Percentiles rank a stretch among this genome's conserved stretches.
Conservation (phyloP, 1,139 yeast species). For the Candida frijolesensis region DNA sequence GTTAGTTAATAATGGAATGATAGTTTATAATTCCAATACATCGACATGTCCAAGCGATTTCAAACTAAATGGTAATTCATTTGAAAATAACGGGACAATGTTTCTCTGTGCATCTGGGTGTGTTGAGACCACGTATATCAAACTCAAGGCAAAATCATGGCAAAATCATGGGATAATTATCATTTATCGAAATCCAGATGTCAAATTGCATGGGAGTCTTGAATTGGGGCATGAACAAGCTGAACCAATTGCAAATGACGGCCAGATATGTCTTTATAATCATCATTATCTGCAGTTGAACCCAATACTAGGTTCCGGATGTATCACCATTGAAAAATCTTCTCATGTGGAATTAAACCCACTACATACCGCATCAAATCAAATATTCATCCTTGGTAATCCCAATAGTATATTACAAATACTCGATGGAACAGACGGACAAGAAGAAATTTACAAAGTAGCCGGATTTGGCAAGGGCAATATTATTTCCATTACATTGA, state of each 20-base stretch:
- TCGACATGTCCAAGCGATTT: background rate
- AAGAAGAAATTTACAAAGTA: background rate
- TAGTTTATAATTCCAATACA: background rate
- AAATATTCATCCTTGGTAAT: background rate
- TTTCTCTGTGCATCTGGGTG: background rate
- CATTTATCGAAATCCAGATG: background rate
- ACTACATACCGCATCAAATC: background rate
- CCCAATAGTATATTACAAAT: background rate
- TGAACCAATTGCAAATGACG: background rate
- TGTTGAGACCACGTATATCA: background rate
- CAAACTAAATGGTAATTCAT: background rate
- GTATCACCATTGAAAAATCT: background rate
- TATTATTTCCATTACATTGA: background rate
- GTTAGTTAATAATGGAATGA: background rate
- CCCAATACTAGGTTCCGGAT: background rate
- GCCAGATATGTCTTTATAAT: slow-evolving; percentile 1
- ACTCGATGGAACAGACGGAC: background rate
- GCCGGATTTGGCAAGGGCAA: slow-evolving; percentile 1
- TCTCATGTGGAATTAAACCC: background rate
- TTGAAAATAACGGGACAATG: background rate
- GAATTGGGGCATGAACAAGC: background rate
- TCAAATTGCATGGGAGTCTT: background rate
- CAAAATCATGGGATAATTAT: background rate
- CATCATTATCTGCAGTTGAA: background rate
- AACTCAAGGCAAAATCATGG: background rate